Evolutionary conservation across 495 filamentous ascomycete genomes (phyloP).

Genomic region (Penicillium silybi): DNA sequence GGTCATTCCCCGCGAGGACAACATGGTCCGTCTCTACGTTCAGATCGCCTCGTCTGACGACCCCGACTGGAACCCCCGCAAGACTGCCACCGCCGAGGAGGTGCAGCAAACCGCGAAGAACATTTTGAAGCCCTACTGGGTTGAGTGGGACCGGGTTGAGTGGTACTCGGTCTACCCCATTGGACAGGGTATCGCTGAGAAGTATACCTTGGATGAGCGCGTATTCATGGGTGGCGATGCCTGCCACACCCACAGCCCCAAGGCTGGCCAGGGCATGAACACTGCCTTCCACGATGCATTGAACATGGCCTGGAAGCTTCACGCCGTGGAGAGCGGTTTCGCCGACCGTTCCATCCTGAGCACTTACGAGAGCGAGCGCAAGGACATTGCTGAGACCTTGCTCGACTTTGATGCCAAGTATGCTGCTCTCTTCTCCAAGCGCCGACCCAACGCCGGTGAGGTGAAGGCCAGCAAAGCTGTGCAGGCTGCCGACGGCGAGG

Average conservation of each 20-base stretch:
- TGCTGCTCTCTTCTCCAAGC: conserved; percentile 58
- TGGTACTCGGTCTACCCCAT: conserved; percentile 66
- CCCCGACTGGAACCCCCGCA: conserved; percentile 50
- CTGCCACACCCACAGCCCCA: conserved; percentile 66
- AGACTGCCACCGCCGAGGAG: conserved; percentile 52
- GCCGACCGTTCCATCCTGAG: conserved; percentile 58
- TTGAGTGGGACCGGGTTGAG: conserved; percentile 53
- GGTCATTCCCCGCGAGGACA: conserved; percentile 77
- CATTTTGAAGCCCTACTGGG: conserved; percentile 57
- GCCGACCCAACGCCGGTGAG: conserved; percentile 55
- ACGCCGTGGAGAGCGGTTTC: conserved; percentile 57
- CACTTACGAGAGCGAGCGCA: conserved; percentile 70
- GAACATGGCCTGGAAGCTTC: conserved; percentile 84
- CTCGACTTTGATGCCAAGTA: conserved; percentile 72
- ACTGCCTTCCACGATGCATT: conserved; percentile 51
- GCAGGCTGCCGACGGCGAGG: conserved; percentile 24
- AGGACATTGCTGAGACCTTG: conserved; percentile 64
- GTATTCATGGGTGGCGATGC: conserved; percentile 62
- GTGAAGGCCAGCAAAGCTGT: conserved; percentile 43
- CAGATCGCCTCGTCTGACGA: conserved; percentile 65
- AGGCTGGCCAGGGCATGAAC: conserved; percentile 59
- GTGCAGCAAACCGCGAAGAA: conserved; percentile 56
- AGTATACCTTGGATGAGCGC: conserved; percentile 53
- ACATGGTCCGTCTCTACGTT: conserved; percentile 72
- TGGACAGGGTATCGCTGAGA: conserved; percentile 59